These are phyloP conservation scores for Cairneyella variabilis DNA, from an alignment of 495 filamentous ascomycete species.

Conservation along the genomic window DNA sequence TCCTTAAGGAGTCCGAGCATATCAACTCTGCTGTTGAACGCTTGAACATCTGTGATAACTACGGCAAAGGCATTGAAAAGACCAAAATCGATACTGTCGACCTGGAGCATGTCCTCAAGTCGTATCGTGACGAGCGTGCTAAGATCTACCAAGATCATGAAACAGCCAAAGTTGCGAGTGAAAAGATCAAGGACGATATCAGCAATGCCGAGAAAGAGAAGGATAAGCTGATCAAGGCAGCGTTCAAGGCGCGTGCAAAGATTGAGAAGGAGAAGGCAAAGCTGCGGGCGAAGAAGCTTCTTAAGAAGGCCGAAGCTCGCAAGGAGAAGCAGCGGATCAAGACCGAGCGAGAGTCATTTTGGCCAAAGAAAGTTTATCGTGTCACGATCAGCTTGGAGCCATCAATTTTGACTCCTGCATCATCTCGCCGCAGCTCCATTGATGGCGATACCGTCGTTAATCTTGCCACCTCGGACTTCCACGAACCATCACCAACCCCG, in stretches of 20 bases:
- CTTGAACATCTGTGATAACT: slow-evolving; percentile 41
- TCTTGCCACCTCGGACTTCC: slow-evolving; percentile 19
- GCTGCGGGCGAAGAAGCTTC: slow-evolving; percentile 34
- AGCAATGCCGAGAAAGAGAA: slow-evolving; percentile 31
- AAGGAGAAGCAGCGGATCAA: slow-evolving; percentile 49
- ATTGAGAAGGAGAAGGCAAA: slow-evolving; percentile 34
- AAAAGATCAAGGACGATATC: slow-evolving; percentile 35
- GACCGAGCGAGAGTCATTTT: slow-evolving; percentile 50
- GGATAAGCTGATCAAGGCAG: slow-evolving; percentile 21
- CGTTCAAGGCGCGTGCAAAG: slow-evolving; percentile 38
- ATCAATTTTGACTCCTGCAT: slow-evolving; percentile 42
- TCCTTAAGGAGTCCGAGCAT: slow-evolving; percentile 32
- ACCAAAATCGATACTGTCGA: slow-evolving; percentile 28
- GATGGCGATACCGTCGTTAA: slow-evolving; percentile 32
- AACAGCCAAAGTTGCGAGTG: slow-evolving; percentile 28
- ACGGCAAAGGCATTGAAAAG: slow-evolving; percentile 34
- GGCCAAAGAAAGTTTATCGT: slow-evolving; percentile 53
- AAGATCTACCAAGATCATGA: slow-evolving; percentile 41
- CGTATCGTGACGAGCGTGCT: slow-evolving; percentile 45
- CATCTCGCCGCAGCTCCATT: slow-evolving; percentile 53
- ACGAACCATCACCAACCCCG: slow-evolving; percentile 18
- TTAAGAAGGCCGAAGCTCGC: slow-evolving; percentile 36
- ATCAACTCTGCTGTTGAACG: slow-evolving; percentile 34
- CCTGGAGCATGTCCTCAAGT: slow-evolving; percentile 32
- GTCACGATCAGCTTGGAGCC: slow-evolving; percentile 57